phyloP scores from a whole-genome alignment of 768 basidiomycete genomes.

The Lenzites betulinus region DNA sequence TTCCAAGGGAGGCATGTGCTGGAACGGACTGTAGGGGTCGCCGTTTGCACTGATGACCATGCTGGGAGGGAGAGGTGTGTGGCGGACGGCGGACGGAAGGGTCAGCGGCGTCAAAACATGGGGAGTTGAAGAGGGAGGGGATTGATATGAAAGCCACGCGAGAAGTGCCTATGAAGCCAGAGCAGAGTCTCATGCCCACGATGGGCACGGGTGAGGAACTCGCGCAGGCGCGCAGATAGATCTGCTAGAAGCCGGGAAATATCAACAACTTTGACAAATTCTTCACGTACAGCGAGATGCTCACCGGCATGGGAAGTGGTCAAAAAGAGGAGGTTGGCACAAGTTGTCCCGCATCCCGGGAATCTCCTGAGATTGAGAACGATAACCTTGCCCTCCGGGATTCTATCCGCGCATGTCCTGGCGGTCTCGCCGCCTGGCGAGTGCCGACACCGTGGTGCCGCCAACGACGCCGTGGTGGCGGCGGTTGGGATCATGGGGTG shows the following conservation, averaged over 20 bases:
- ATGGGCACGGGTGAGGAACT: constrained; percentile 19
- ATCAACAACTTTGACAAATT: constrained; percentile 30
- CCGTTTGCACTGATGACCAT: constrained; percentile 61
- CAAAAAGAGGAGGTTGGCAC: constrained; percentile 11
- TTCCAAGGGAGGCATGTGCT: constrained; percentile 52
- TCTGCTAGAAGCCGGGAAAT: constrained; percentile 31
- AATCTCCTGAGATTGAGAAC: constrained; percentile 17
- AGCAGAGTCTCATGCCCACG: constrained; percentile 29
- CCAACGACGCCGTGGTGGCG: constrained; percentile 11
- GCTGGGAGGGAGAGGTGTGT: constrained; percentile 25
- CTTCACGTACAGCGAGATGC: constrained; percentile 23
- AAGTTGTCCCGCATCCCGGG: constrained; percentile 5
- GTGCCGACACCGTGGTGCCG: no score
- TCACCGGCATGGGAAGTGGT: constrained; percentile 19
- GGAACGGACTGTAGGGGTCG: constrained; percentile 62
- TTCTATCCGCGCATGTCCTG: not conserved
- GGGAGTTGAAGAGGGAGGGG: constrained; percentile 33
- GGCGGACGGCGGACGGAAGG: constrained; percentile 25
- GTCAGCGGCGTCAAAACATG: constrained; percentile 30
- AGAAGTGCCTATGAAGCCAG: constrained; percentile 33
- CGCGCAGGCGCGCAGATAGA: constrained; percentile 32
- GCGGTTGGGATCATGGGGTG: constrained; percentile 7
- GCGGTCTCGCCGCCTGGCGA: not conserved
- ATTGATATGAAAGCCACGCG: constrained; percentile 37
- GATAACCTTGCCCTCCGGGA: constrained; percentile 12